Evolutionary conservation across 306 rosid genomes (phyloP).

Genomic region (Chamaecrista fasciculata): DNA sequence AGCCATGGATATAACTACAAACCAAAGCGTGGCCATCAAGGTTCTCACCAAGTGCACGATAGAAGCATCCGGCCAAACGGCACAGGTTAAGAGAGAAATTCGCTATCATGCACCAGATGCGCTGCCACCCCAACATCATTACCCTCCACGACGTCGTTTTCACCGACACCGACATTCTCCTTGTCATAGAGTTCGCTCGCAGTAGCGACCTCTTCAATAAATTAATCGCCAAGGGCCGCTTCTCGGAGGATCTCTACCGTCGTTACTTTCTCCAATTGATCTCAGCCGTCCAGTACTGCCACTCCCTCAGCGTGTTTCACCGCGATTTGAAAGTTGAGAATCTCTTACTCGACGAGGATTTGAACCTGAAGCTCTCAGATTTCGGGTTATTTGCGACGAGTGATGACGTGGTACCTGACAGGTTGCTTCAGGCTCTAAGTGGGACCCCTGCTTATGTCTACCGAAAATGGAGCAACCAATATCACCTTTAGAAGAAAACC

Average conservation of each 20-base stretch:
- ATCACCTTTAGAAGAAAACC: too few species aligned
- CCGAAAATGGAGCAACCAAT: too few species aligned
- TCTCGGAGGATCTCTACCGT: conserved; percentile 60
- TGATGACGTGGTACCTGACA: conserved; percentile 59
- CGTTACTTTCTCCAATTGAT: conserved; percentile 71
- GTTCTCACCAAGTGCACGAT: conserved; percentile 61
- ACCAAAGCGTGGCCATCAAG: conserved; percentile 74
- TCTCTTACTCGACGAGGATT: conserved; percentile 64
- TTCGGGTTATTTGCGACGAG: conserved; percentile 71
- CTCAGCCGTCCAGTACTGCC: conserved; percentile 75
- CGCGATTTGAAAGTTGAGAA: conserved; percentile 91
- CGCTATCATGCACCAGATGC: conserved; percentile 67
- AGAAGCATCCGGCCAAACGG: conserved; percentile 34
- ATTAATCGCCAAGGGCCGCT: conserved; percentile 43
- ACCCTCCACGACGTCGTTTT: conserved; percentile 69
- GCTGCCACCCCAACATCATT: conserved; percentile 61
- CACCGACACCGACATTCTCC: conserved; percentile 68
- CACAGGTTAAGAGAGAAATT: conserved; percentile 69
- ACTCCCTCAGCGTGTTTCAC: conserved; percentile 63
- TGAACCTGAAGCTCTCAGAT: conserved; percentile 59
- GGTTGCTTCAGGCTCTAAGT: conserved; percentile 67
- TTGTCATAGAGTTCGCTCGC: conserved; percentile 68
- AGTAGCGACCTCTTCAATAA: conserved; percentile 71
- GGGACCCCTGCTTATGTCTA: conserved; percentile 93
- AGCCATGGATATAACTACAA: conserved; percentile 43